Evolutionary conservation across 345 rosid species (phyloP), one percentile per base, ranked within the genome.

Genomic region (Aquilaria yunnanensis): DNA sequence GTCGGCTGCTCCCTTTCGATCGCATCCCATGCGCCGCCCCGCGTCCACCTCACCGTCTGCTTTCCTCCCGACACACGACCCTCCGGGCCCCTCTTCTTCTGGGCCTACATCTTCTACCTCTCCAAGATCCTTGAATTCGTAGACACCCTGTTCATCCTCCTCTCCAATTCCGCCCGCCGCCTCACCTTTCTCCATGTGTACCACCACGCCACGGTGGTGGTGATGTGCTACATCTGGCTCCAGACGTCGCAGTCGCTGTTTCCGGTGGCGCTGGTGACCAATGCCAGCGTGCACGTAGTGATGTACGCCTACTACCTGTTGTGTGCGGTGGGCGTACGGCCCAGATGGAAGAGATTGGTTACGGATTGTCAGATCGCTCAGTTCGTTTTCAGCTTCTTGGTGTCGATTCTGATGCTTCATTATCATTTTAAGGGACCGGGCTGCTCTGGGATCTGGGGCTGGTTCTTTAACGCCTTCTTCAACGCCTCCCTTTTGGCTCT

Each of bases 181-280:
- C 72, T 86, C 43, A 83, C 94, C 0, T 89, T 90, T 68, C 95
- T 90, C 85, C 97, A 90, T 75, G 87, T 90, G 3, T 90, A 85
- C 75, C 95, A 90, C 67, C 95, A 90, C 60, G 83, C 90, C 0
- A 77, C 85, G 3, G 97, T 85, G 12, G 75, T 90, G 12, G 37
- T 90, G 7, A 85, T 90, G 94, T 87, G 97, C 49, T 90, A 77
- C 63, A 32, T 85, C 7, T 87, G 92, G 89, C 66, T 90, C 1
- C 31, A 53, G 2, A 81, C 88, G 3, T 64, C 73, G 0, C 94
- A 87, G 64, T 83, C 97, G 0, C 49, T 87, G 74, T 90, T 85
- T 61, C 92, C 92, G 0, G 62, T 71, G 0, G 97, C 78, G 7
- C 69, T 90, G 9, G 64, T 85, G 29, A 75, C 82, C 31, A 87